Base-by-base conservation (phyloP, 768 basidiomycete genomes). In the Coprinopsis sp. region DNA sequence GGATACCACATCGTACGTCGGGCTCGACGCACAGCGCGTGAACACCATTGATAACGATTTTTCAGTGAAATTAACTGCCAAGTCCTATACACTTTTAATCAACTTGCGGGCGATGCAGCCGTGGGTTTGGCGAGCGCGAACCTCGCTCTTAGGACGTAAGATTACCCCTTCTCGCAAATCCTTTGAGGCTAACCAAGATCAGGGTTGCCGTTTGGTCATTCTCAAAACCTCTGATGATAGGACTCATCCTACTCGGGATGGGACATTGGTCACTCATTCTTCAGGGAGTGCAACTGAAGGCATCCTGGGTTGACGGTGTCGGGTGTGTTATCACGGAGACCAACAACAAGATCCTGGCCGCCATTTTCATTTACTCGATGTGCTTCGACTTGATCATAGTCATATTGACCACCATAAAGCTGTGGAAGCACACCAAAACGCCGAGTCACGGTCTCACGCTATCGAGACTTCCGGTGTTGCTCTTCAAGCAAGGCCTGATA, bases 361-460 rank as follows among this genome's bases (percentile, higher is more conserved):
- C 81, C 2, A 81, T 81, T 3, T 87, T 86, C 61, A 81, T 86
- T 25, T 87, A 87, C 54, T 79, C 84, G 24, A 88, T 87, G 86
- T 68, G 70, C 56, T 85, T 87, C 57, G 86, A 87, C 58, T 64
- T 84, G 18, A 48, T 74, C 23, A 81, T 86, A n/a, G n/a, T n/a
- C 30, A 70, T 87, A 36, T 49, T 67, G 21, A 62, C 87, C 52
- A 84, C 77, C 29, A 76, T 72, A 11, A 86, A 82, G 57, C 72
- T 87, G 19, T 51, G 68, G 7, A 60, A 66, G 1, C 44, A 58
- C 2, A 53, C 52, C 40, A 54, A n/a, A n/a, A n/a, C n/a, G 34
- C 49, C 52, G 34, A 49, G 54, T 4, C 33, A 60, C 39, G 50
- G 44, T n/a, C 33, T 29, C 56, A 52, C 33, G 37, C 31, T 22